Evolutionary conservation across 176 grass and related monocot species (phyloP), one percentile per base, ranked within the genome.

Genomic region (Elymus sibiricus): DNA sequence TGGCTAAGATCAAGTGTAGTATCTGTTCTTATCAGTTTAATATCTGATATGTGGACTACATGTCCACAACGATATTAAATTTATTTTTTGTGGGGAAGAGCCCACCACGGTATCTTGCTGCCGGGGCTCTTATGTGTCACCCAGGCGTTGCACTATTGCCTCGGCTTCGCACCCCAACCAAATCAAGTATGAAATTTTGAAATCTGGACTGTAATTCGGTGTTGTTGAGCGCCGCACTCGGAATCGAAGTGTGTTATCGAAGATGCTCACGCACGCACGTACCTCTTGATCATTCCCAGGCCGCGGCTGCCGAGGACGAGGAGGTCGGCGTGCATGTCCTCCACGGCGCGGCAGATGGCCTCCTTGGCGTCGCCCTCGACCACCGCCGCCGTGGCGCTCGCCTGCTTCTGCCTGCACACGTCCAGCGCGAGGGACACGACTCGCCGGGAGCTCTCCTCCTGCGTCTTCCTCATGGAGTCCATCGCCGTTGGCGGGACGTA

Each of bases 321-420:
- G 21, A 98, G 91, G 55, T 93, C 91, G 1, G 86, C 91, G 1
- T 72, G 74, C 78, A 98, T 81, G 42, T 79, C 40, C 77, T 98
- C 96, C 9, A 86, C 88, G 49, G 86, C 81, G 16, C 89, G 74
- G 84, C 93, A 89, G 78, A 98, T 89, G 56, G 88, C 86, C 64
- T 94, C 93, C 88, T 94, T 98, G 6, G 96, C 73, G 83, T 98
- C 96, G 28, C 96, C 96, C 61, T 95, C 93, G 7, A 91, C 86
- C 72, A 95, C 53, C 21, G 79, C 84, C 6, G 42, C 91, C 53
- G 74, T 61, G 29, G 91, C 91, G 49, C 27, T 21, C 64, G 84
- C 86, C 89, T 84, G 79, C 74, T 71, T 89, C 69, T 78, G 47
- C 15, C 58, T 84, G 86, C 96, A 98, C 5, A 92, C 49, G 1